Base-by-base conservation (phyloP, 2,329 filamentous ascomycete species). In the Neocucurbitaria cava region DNA sequence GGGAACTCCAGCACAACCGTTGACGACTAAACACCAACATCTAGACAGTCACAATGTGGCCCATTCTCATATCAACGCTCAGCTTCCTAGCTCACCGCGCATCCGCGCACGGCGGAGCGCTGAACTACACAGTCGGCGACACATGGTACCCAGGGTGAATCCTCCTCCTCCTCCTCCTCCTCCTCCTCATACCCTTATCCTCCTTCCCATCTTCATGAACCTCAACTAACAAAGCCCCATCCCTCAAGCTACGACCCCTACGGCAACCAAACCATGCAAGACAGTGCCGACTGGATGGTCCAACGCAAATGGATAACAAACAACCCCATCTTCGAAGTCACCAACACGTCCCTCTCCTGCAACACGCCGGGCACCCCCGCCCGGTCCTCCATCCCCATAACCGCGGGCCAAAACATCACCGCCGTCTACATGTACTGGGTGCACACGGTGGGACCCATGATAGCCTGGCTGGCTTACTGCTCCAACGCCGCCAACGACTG, bases 371-470 rank as follows among this genome's bases (percentile, higher is more conserved):
- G 68, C 24, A 62, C 21, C 4, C 63, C 68, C n/a, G 68, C 66
- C 0, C 56, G 47, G 23, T 33, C 65, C 40, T 66, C 54, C 49
- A 68, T 71, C 45, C 66, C 67, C 39, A 64, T 72, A 21, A 48
- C 42, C 31, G 62, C 69, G 18, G 69, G 69, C 48, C 40, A 65
- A 13, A 64, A 65, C 41, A 59, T 72, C 50, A 66, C 67, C 17
- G 68, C 66, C 7, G 66, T 66, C 1, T 72, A 72, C 57, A 54
- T 57, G 41, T 59, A 55, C 48, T 72, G 68, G 69, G 57, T 70
- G 9, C 68, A 72, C 43, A 72, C 67, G 9, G 64, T 72, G 20
- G 69, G 68, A 0, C 69, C 69, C 0, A 71, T 72, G 67, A 59
- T 71, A 26, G 62, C 56, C 3, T 71, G 68, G 68, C 58, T 72